These are phyloP conservation scores for Tilletia indica DNA, from an alignment of 1,284 basidiomycete species.

Conservation along the genomic window DNA sequence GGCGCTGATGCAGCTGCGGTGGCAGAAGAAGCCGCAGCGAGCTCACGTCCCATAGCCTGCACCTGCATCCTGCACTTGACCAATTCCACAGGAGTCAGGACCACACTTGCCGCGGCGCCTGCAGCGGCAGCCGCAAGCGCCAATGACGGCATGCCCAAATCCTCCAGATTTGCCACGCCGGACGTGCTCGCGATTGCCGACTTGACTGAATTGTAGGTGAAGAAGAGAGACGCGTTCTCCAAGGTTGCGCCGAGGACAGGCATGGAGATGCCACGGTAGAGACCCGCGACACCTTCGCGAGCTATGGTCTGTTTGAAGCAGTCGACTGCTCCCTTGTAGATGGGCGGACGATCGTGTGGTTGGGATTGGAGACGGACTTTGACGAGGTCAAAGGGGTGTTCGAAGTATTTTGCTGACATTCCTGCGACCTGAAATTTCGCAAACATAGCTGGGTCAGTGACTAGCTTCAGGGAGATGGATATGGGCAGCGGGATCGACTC, in stretches of 20 bases:
- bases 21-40: constrained; percentile 29
- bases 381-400: constrained; percentile 43
- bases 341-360: constrained; percentile 30
- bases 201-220: constrained; percentile 81
- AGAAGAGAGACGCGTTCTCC: constrained; percentile 83
- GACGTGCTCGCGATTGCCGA: not conserved
- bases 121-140: constrained; percentile 75
- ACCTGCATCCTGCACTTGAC: constrained; percentile 96
- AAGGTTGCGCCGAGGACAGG: constrained; percentile 85
- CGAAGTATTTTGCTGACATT: constrained; percentile 52
- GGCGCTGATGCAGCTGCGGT: constrained; percentile 28
- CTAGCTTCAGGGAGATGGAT: not conserved
- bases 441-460: not conserved
- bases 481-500: not conserved
- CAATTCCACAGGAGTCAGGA: constrained; percentile 86
- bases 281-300: constrained; percentile 47
- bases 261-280: constrained; percentile 69
- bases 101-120: constrained; percentile 76
- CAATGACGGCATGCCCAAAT: constrained; percentile 63
- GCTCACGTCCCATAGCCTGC: constrained; percentile 68
- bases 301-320: constrained; percentile 48
- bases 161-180: constrained; percentile 56
- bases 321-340: constrained; percentile 44
- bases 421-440: constrained; percentile 31
- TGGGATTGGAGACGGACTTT: constrained; percentile 55